phyloP scores from a whole-genome alignment of 78 protist genomes.

The Protostelium mycophagum region DNA sequence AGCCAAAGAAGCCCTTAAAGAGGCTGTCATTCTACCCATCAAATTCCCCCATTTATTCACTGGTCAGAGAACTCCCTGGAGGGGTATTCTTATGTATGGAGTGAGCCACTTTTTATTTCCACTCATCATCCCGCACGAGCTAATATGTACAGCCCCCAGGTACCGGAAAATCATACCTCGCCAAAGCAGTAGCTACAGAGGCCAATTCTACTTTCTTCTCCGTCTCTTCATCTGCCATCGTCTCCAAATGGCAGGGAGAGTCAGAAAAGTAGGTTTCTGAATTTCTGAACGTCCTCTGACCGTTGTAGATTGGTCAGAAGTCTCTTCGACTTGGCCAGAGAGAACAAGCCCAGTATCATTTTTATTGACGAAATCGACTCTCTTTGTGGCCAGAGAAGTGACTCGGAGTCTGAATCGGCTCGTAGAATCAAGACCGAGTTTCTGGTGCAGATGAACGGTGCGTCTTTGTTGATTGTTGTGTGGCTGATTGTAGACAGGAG shows the following conservation, averaged over 20 bases:
- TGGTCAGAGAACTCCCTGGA: slow-evolving; percentile 96
- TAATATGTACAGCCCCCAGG: slow-evolving; percentile 82
- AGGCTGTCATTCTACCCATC: slow-evolving; percentile 95
- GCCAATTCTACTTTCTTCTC: slow-evolving; percentile 92
- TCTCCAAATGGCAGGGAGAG: slow-evolving; percentile 97
- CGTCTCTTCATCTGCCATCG: slow-evolving; percentile 90
- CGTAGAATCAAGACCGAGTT: slow-evolving; percentile 98
- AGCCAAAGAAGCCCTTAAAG: slow-evolving; percentile 95
- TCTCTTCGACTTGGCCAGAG: slow-evolving; percentile 95
- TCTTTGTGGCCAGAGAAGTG: slow-evolving; percentile 78
- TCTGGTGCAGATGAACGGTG: slow-evolving; percentile 95
- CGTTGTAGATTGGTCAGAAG: slow-evolving; percentile 69
- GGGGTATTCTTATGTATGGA: slow-evolving; percentile 97
- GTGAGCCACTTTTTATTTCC: slow-evolving; percentile 22
- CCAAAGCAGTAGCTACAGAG: slow-evolving; percentile 99
- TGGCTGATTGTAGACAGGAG: slow-evolving; percentile 48
- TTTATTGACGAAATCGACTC: slow-evolving; percentile 99
- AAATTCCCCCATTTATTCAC: slow-evolving; percentile 94
- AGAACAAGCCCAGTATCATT: slow-evolving; percentile 85
- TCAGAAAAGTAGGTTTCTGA: slow-evolving; percentile 66
- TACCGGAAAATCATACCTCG: slow-evolving; percentile 96
- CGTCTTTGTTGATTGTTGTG: background rate
- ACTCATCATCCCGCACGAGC: background rate
- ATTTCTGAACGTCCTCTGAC: background rate
- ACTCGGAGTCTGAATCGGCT: slow-evolving; percentile 88